A percentile compares a stretch with the other conserved stretches of the same genome.
Evolutionary conservation across 768 basidiomycete genomes (phyloP).

Genomic region (Phanerochaete carnosa): DNA sequence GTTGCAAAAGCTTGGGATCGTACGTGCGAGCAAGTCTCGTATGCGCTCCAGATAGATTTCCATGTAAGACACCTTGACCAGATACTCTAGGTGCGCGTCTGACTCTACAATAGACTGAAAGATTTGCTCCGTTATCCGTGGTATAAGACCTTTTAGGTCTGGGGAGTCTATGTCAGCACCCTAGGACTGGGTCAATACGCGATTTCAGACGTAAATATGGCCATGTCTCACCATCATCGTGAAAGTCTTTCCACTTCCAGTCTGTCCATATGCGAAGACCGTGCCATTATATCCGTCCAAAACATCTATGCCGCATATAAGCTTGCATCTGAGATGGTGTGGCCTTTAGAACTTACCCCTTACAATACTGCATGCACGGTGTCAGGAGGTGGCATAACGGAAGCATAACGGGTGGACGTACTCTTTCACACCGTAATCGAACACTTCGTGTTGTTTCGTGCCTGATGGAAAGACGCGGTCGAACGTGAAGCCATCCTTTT

Average conservation of each 20-base stretch:
- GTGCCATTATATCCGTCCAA: constrained; percentile 99
- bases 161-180: constrained; percentile 95
- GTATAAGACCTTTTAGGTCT: constrained; percentile 95
- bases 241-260: constrained; percentile 88
- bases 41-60: constrained; percentile 98
- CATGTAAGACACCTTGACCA: constrained; percentile 99
- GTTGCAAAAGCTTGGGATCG: constrained; percentile 32
- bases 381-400: background rate
- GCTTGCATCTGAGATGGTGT: background rate
- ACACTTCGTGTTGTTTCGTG: constrained; percentile 90
- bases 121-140: constrained; percentile 98
- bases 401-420: constrained; percentile 38
- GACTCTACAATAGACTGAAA: constrained; percentile 97
- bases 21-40: constrained; percentile 92
- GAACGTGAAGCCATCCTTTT: constrained; percentile 97
- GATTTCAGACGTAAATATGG: constrained; percentile 6
- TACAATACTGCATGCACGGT: constrained; percentile 60
- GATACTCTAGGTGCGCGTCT: constrained; percentile 92
- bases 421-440: constrained; percentile 99
- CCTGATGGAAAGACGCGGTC: constrained; percentile 94
- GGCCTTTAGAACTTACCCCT: constrained; percentile 52
- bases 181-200: constrained; percentile 37
- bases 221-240: constrained; percentile 87
- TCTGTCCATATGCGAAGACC: constrained; percentile 85
- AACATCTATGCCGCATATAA: constrained; percentile 61